Base-by-base conservation (phyloP, 2,329 filamentous ascomycete genomes). In the Zasmidium citrigriseum region DNA sequence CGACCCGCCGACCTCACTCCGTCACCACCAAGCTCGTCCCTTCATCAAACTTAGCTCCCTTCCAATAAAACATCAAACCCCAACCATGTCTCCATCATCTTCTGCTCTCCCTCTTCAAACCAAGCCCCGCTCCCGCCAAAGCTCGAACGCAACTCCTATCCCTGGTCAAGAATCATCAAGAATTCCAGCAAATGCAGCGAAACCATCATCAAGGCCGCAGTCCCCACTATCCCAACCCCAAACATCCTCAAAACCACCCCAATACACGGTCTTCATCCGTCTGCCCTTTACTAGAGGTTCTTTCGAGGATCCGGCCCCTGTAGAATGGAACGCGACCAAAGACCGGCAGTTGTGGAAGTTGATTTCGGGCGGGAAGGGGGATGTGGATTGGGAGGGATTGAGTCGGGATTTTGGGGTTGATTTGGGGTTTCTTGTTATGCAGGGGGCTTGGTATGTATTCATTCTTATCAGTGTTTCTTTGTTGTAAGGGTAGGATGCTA, bases 321-420 rank as follows among this genome's bases (percentile, higher is more conserved):
- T 95, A 55, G 86, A 91, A 74, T 99, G 95, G 95, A 88, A 93
- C 75, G 83, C 88, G 1, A 80, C 83, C 21, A 98, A 97, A 74
- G 95, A 98, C 70, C 89, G 91, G 59, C 86, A 86, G 10, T 77
- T 99, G 16, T 99, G 95, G 95, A 90, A 90, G 73, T 86, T 96
- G 52, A 84, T 98, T 4, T 96, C 92, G 34, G 54, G 34, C 44
- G 54, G 54, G 0, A 88, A 88, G 61, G 86, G 89, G 84, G 82
- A 62, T 54, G 63, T 59, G 70, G 87, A 98, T 73, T 99, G 93
- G 69, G 65, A 67, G 34, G 62, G 60, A 0, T 57, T 70, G 24
- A 68, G 67, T 22, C 55, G 84, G 53, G 82, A 85, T 47, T 96
- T 97, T 75, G 84, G 93, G 62, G 93, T 97, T 20, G 89, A 90